Conservation (phyloP, 441 rosid genomes). For the Metrosideros polymorpha region DNA sequence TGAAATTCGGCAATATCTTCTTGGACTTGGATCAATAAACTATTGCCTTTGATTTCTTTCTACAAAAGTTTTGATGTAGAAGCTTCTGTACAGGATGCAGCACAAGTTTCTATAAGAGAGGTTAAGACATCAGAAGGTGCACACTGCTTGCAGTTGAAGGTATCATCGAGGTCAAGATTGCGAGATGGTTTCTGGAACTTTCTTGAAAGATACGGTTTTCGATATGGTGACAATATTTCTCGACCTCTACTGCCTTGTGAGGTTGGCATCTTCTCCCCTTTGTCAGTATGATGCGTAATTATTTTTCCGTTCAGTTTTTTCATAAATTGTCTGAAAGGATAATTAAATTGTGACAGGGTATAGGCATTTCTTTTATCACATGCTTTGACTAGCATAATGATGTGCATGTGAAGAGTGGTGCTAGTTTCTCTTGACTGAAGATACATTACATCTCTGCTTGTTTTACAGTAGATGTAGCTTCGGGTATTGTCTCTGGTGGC, state of each 20-base stretch:
- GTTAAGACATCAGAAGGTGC: constrained; percentile 51
- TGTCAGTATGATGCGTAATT: neutral
- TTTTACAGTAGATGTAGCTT: neutral
- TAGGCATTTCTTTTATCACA: neutral
- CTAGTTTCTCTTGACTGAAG: neutral
- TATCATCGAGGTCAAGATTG: constrained; percentile 40
- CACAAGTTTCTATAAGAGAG: constrained; percentile 52
- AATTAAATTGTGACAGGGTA: neutral
- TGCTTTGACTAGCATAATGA: neutral
- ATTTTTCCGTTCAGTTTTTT: neutral
- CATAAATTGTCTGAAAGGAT: neutral
- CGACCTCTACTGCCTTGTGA: constrained; percentile 85
- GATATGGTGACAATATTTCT: constrained; percentile 43
- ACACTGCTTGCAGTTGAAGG: constrained; percentile 55
- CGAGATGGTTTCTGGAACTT: constrained; percentile 60
- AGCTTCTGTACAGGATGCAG: constrained; percentile 42
- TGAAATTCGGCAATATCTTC: neutral
- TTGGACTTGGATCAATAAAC: neutral
- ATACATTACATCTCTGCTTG: neutral
- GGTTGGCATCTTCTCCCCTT: constrained; percentile 39
- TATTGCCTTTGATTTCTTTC: neutral
- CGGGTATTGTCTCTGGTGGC: neutral
- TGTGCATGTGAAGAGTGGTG: neutral
- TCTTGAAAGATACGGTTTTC: constrained; percentile 85
- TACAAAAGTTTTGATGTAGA: neutral